Evolutionary conservation across 768 basidiomycete species (phyloP).

Genomic region (Ephemerocybe angulata): DNA sequence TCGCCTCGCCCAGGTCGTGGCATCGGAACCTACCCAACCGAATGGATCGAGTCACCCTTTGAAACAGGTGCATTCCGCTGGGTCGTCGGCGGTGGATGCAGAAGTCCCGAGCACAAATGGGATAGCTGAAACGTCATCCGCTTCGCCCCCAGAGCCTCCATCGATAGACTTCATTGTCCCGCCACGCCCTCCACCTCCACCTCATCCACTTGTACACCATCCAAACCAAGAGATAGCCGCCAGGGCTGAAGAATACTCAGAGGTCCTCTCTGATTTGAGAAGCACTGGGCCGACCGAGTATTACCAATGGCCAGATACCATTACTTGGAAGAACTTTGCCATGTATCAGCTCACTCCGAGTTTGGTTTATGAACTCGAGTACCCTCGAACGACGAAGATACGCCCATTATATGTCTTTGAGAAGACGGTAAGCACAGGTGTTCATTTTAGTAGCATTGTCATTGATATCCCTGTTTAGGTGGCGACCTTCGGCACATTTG

Average conservation of each 20-base stretch:
- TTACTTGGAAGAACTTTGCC: slow-evolving; percentile 77
- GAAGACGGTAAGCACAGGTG: slow-evolving; percentile 44
- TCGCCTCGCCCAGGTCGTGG: background rate
- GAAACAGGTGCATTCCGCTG: background rate
- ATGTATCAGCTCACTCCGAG: slow-evolving; percentile 88
- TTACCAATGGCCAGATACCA: slow-evolving; percentile 77
- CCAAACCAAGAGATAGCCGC: slow-evolving; percentile 60
- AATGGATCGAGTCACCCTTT: background rate
- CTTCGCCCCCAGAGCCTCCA: background rate
- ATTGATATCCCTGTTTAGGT: slow-evolving; percentile 38
- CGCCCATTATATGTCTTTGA: slow-evolving; percentile 82
- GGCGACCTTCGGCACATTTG: slow-evolving; percentile 95
- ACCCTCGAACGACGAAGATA: slow-evolving; percentile 83
- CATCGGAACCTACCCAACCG: background rate
- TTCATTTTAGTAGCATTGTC: background rate
- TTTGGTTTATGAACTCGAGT: slow-evolving; percentile 94
- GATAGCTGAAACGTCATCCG: background rate
- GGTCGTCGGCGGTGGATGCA: background rate
- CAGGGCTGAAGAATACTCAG: slow-evolving; percentile 72
- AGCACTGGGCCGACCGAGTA: slow-evolving; percentile 65
- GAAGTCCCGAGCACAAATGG: no score
- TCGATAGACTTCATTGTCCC: slow-evolving; percentile 1
- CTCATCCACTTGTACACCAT: slow-evolving; percentile 59
- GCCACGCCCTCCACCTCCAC: slow-evolving; percentile 15
- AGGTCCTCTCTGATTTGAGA: slow-evolving; percentile 71